phyloP scores from a whole-genome alignment of 306 rosid genomes.

The Mucuna pruriens region DNA sequence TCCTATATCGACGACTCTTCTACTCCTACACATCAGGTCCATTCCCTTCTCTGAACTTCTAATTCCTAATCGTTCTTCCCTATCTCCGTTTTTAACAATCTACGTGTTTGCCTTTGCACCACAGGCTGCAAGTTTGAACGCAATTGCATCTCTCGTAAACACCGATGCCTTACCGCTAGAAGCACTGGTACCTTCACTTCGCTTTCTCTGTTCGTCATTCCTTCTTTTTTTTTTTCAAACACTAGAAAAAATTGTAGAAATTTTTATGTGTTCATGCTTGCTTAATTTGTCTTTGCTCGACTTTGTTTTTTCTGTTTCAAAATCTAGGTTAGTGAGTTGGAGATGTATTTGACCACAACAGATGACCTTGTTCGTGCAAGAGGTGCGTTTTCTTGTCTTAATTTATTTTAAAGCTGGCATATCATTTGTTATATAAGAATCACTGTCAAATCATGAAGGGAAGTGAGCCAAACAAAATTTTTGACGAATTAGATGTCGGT shows the following conservation, averaged over 20 bases:
- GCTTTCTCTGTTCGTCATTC: background rate
- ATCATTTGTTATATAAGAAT: background rate
- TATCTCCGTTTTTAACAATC: background rate
- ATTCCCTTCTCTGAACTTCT: background rate
- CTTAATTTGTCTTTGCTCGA: conserved; percentile 1
- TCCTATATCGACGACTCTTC: conserved; percentile 75
- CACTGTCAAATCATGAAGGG: background rate
- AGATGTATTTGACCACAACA: conserved; percentile 81
- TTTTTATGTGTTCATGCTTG: background rate
- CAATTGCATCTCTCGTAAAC: conserved; percentile 60
- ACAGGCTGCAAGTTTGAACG: conserved; percentile 76
- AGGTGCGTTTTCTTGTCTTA: conserved; percentile 52
- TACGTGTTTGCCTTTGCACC: conserved; percentile 29
- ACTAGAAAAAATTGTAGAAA: background rate
- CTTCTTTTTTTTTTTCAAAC: background rate
- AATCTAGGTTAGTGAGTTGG: conserved; percentile 77
- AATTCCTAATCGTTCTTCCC: background rate
- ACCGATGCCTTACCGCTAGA: conserved; percentile 63
- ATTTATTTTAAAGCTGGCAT: conserved; percentile 1
- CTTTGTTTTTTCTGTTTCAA: conserved; percentile 12
- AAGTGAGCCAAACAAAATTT: background rate
- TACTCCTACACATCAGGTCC: conserved; percentile 71
- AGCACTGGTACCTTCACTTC: conserved; percentile 57
- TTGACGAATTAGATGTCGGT: background rate
- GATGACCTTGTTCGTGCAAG: conserved; percentile 74